Percentiles rank a stretch among this genome's conserved stretches.
Evolutionary conservation across 768 basidiomycete genomes (phyloP).

Genomic region (Lyophyllum semitale): DNA sequence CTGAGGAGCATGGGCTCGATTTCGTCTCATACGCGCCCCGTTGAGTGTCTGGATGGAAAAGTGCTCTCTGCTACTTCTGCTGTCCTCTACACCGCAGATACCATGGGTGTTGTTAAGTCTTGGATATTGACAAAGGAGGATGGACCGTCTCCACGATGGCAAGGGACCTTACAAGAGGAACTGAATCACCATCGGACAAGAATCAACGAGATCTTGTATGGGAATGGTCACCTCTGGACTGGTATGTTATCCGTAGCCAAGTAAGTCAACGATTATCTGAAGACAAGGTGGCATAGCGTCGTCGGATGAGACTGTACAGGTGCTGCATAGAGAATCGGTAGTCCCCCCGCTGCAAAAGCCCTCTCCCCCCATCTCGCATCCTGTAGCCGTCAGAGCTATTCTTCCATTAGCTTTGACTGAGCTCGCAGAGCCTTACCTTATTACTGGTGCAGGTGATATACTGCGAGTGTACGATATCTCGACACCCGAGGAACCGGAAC

Average conservation of each 20-base stretch:
- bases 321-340: conserved; percentile 46
- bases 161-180: conserved; percentile 52
- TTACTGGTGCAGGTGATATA: conserved; percentile 84
- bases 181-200: conserved; percentile 78
- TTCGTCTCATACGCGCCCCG: conserved; percentile 85
- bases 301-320: conserved; percentile 80
- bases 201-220: conserved; percentile 71
- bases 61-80: conserved; percentile 44
- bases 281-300: conserved; percentile 60
- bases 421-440: conserved; percentile 69
- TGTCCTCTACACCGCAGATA: conserved; percentile 82
- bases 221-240: conserved; percentile 83
- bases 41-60: conserved; percentile 74
- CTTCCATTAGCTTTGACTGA: conserved; percentile 67
- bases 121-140: conserved; percentile 67
- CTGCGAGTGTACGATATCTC: conserved; percentile 83
- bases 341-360: conserved; percentile 30
- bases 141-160: conserved; percentile 46
- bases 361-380: conserved; percentile 57
- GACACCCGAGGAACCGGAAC: conserved; percentile 62
- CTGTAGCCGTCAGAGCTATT: conserved; percentile 68
- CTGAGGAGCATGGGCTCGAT: conserved; percentile 65
- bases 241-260: conserved; percentile 45
- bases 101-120: conserved; percentile 84
- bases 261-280: neutral